These are phyloP conservation scores for Aspergillus novofumigatus DNA, from an alignment of 2,329 filamentous ascomycete species.

Conservation along the genomic window DNA sequence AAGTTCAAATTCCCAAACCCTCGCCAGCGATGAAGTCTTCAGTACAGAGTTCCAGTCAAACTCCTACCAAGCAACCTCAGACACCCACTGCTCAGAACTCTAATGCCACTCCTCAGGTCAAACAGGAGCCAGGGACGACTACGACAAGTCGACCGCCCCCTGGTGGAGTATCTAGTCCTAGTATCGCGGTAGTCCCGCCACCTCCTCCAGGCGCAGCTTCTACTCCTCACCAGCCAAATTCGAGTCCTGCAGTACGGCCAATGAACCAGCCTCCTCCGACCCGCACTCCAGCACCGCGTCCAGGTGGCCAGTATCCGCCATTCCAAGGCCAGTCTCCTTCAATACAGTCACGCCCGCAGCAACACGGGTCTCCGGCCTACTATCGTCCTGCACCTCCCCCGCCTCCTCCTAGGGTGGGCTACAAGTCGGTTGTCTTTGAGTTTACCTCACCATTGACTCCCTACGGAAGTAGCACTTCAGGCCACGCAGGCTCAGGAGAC, in stretches of 20 bases:
- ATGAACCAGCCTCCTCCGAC: slow-evolving; percentile 20
- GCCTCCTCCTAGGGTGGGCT: slow-evolving; percentile 35
- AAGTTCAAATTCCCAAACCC: slow-evolving; percentile 17
- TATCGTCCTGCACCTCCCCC: slow-evolving; percentile 30
- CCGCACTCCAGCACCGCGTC: slow-evolving; percentile 19
- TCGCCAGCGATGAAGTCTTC: slow-evolving; percentile 1
- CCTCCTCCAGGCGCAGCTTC: slow-evolving; percentile 9
- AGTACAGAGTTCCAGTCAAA: slow-evolving; percentile 4
- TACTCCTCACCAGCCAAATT: slow-evolving; percentile 14
- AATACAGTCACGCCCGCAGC: slow-evolving; percentile 35
- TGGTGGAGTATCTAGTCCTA: slow-evolving; percentile 11
- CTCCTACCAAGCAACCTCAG: slow-evolving; percentile 7
- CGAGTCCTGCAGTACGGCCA: slow-evolving; percentile 19
- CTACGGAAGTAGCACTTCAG: slow-evolving; percentile 38
- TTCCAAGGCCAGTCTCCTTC: slow-evolving; percentile 29
- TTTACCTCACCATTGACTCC: slow-evolving; percentile 41
- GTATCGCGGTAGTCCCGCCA: slow-evolving; percentile 5
- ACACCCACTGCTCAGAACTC: slow-evolving; percentile 16
- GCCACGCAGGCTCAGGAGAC: slow-evolving; percentile 42
- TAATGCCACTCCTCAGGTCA: slow-evolving; percentile 18
- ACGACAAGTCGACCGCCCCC: slow-evolving; percentile 9
- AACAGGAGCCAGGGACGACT: slow-evolving; percentile 24
- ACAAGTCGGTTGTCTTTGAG: slow-evolving; percentile 47
- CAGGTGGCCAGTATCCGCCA: slow-evolving; percentile 27
- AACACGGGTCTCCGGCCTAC: slow-evolving; percentile 32